Conservation (phyloP, 2,329 filamentous ascomycete species). For the Bisporella sp. region DNA sequence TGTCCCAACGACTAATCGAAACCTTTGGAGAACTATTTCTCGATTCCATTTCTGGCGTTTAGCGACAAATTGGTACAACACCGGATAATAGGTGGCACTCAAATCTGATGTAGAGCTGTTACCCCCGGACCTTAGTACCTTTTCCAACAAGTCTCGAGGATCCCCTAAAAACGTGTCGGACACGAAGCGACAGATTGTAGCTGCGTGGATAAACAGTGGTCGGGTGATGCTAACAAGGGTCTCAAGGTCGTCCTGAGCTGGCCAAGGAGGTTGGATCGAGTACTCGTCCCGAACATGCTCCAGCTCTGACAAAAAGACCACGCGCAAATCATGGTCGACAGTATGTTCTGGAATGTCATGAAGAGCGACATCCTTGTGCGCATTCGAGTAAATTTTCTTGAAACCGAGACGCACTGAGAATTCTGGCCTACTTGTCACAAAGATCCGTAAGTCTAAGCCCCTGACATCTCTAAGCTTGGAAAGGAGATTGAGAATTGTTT, state of each 20-base stretch:
- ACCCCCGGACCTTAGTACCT: too few relatives aligned
- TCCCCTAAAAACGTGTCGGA: too few relatives aligned
- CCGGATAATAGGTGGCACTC: too few relatives aligned
- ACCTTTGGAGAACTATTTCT: too few relatives aligned
- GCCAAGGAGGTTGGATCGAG: constrained; percentile 5
- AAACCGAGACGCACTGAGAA: constrained; percentile 14
- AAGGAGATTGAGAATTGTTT: constrained; percentile 17
- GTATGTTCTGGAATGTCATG: constrained; percentile 4
- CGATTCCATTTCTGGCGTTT: too few relatives aligned
- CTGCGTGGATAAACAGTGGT: constrained; percentile 2
- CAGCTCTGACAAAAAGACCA: constrained; percentile 8
- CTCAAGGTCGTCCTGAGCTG: neutral
- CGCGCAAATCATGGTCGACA: constrained; percentile 9
- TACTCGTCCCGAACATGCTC: constrained; percentile 1
- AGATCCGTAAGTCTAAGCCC: constrained; percentile 15
- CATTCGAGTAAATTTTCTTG: neutral
- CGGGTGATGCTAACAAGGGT: neutral
- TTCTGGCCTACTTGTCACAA: constrained; percentile 25
- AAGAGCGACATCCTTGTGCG: constrained; percentile 4
- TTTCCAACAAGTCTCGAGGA: too few relatives aligned
- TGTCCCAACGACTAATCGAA: too few relatives aligned
- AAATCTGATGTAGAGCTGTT: too few relatives aligned
- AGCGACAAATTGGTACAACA: too few relatives aligned
- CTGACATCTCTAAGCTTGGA: constrained; percentile 8
- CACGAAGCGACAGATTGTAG: constrained; percentile 4